Evolutionary conservation across 495 filamentous ascomycete species (phyloP), one percentile per base, ranked within the genome.

Genomic region (Aspergillus biplanus): DNA sequence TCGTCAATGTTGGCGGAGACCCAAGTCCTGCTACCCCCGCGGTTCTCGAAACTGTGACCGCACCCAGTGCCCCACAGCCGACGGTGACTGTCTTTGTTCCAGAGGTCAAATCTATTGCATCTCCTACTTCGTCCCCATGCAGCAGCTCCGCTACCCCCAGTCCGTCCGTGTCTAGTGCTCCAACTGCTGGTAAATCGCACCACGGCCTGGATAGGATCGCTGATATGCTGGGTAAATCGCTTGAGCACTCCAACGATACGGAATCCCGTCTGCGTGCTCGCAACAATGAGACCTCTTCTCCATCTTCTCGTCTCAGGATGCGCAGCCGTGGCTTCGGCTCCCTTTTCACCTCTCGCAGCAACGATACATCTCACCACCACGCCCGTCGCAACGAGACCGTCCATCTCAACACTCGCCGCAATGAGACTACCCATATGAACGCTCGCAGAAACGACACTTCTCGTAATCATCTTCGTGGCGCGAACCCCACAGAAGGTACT

Each of bases 1-100:
- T 85, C 33, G 82, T 83, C 59, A 80, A 82, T 58, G 82, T 83
- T 21, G 80, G 74, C 37, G 78, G 76, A 33, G 68, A 72, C 3
- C 58, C 67, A 11, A 64, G 70, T 21, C 71, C 67, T 53, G 65
- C 68, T 15, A 55, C 67, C 16, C 49, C 66, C 42, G 68, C 71
- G 27, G 64, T 59, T 33, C 58, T 71, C 11, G 64, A 75, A 16
- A 82, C 77, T 21, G 61, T 78, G 11, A 75, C 73, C 13, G 65
- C 73, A 0, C 47, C 71, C 18, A 73, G 70, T 12, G 58, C 70
- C 15, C 73, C 75, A 49, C 67, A 68, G 32, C 64, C 75, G 16
- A 70, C 68, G 11, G 66, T 77, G 62, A 79, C 74, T 16, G 66
- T 76, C 31, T 74, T 72, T 5, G 65, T 78, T 15, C 72, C 73